A percentile compares a stretch with the other conserved stretches of the same genome.
Evolutionary conservation across 2,329 filamentous ascomycete genomes (phyloP).

Genomic region (Penicillium brevicompactum): DNA sequence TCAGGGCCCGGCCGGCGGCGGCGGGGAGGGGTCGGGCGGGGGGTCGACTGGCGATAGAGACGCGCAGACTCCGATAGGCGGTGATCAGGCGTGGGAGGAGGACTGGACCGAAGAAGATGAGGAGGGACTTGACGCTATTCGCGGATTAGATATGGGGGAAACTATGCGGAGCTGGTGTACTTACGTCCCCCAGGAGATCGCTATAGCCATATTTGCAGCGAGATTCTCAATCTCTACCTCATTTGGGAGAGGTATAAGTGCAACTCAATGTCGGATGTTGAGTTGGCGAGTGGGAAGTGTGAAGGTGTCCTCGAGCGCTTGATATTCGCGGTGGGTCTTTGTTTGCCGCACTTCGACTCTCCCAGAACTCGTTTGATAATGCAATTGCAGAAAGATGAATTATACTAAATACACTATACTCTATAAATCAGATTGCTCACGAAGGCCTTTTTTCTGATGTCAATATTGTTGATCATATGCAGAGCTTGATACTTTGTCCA

Average conservation of each 20-base stretch:
- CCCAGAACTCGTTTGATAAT: too few species aligned
- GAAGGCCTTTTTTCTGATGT: too few species aligned
- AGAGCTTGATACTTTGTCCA: too few species aligned
- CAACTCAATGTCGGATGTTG: not conserved
- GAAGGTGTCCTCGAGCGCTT: not conserved
- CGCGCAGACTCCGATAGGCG: constrained; percentile 39
- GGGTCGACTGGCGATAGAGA: constrained; percentile 37
- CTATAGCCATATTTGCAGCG: constrained; percentile 28
- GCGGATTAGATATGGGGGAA: constrained; percentile 6
- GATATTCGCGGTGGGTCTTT: not conserved
- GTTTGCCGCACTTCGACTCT: too few species aligned
- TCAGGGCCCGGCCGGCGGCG: constrained; percentile 42
- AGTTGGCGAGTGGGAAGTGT: not conserved
- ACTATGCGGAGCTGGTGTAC: constrained; percentile 13
- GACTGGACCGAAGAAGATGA: constrained; percentile 47
- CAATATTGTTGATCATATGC: too few species aligned
- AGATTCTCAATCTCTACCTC: not conserved
- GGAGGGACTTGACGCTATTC: constrained; percentile 44
- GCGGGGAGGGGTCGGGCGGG: constrained; percentile 40
- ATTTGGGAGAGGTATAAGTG: not conserved
- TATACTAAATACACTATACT: too few species aligned
- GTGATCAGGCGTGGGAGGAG: constrained; percentile 43
- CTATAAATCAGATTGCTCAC: too few species aligned
- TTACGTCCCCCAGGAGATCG: constrained; percentile 37
- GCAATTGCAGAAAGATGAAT: too few species aligned